Evolutionary conservation across 1,284 basidiomycete genomes (phyloP), one percentile per base, ranked within the genome.

Genomic region (Irpex lacteus): DNA sequence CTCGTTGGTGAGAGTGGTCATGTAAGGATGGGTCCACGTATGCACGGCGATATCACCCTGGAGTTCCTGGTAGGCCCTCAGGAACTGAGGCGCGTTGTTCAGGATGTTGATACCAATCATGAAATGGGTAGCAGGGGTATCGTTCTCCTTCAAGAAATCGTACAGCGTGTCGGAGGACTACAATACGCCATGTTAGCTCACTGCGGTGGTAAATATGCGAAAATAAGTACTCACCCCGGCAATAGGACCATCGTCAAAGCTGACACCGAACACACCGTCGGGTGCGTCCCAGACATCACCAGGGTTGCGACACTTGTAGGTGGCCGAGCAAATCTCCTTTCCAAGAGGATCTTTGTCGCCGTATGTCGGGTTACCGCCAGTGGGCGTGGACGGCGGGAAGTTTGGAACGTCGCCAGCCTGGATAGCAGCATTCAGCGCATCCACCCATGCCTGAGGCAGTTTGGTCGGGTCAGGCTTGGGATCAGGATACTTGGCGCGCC

Each of bases 211-310:
- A n/a, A 19, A 19, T 11, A 53, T 32, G 52, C 18, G 26, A 53
- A 19, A 53, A 53, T 19, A 53, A 15, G 18, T n/a, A 53, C n/a
- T 53, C 74, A 82, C 69, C 68, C 90, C 87, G 1, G 79, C 76
- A 36, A 82, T 79, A 0, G 94, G 94, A 4, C 94, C 94, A 73
- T 95, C 94, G 72, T 95, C 94, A 72, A 94, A 92, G 61, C 85
- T 81, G 59, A 84, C 78, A 2, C 77, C 88, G 66, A 91, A 77
- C 36, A 79, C 72, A 32, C 86, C 85, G 44, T 80, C 71, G 1
- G 91, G 91, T 2, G 85, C 89, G 68, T 93, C 85, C 89, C 89
- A 92, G 60, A 91, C 71, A 69, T 91, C 88, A 15, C 76, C 85
- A 3, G 80, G 68, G 62, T 79, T 82, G 55, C 77, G 71, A 74